Evolutionary conservation across 2,329 filamentous ascomycete genomes (phyloP).

Genomic region (Sordariomycetes sp.): DNA sequence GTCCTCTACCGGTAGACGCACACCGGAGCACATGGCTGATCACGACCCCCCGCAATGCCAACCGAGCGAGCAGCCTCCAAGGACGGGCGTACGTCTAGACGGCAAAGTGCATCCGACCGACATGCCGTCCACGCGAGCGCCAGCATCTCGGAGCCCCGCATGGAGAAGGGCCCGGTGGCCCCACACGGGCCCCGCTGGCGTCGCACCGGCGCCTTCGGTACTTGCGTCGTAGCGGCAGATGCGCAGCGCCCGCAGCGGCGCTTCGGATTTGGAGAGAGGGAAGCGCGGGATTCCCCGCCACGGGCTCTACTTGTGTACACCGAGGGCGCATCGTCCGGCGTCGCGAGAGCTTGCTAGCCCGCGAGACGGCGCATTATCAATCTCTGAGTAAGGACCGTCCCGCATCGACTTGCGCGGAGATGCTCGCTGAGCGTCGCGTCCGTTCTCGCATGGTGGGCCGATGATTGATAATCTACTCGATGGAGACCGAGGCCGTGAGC

Average conservation of each 20-base stretch:
- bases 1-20: too few species aligned
- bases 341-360: too few species aligned
- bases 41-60: too few species aligned
- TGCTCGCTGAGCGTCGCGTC: neutral
- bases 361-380: too few species aligned
- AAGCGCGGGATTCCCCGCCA: too few species aligned
- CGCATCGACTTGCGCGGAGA: too few species aligned
- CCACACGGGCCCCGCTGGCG: constrained; percentile 3
- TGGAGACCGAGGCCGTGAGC: neutral
- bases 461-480: neutral
- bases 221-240: constrained; percentile 4
- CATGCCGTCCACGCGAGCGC: neutral
- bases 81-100: neutral
- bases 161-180: neutral
- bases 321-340: neutral
- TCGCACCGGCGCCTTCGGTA: constrained; percentile 2
- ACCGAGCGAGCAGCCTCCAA: too few species aligned
- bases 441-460: neutral
- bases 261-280: neutral
- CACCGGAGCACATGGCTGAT: too few species aligned
- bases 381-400: too few species aligned
- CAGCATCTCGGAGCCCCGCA: neutral
- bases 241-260: neutral
- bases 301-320: neutral
- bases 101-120: neutral